Evolutionary conservation across 83 land plant species (phyloP).

Genomic region (Picea engelmannii): DNA sequence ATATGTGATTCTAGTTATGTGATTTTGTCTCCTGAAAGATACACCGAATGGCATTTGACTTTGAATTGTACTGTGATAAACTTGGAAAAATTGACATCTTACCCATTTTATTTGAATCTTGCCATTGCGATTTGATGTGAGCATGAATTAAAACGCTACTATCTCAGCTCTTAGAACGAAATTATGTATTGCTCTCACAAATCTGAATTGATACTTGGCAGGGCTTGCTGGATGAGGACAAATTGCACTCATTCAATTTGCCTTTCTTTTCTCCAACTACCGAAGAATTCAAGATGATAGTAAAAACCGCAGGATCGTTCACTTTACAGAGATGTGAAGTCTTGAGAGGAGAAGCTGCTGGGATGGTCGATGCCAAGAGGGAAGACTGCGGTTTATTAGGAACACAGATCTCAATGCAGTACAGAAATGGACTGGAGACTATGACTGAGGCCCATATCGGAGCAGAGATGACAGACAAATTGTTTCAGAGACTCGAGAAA

Average conservation of each 20-base stretch:
- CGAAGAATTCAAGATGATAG: neutral
- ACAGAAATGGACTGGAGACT: neutral
- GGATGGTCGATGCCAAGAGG: neutral
- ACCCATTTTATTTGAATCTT: too few relatives aligned
- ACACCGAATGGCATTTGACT: too few relatives aligned
- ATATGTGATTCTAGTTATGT: too few relatives aligned
- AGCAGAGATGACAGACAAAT: neutral
- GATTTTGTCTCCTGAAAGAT: too few relatives aligned
- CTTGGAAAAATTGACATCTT: too few relatives aligned
- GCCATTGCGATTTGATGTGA: too few relatives aligned
- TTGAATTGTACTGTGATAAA: too few relatives aligned
- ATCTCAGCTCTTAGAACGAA: too few relatives aligned
- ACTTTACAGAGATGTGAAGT: neutral
- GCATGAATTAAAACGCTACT: too few relatives aligned
- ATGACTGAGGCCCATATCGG: neutral
- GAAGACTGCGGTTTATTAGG: neutral
- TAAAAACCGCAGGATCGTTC: neutral
- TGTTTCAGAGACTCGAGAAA: neutral
- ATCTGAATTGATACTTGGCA: neutral
- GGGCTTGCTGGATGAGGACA: neutral
- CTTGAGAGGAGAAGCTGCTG: neutral
- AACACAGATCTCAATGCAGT: neutral
- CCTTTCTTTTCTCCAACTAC: neutral
- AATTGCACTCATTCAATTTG: constrained; percentile 3
- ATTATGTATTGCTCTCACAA: too few relatives aligned